Percentiles rank a stretch among this genome's conserved stretches.
These are phyloP conservation scores for Wickerhamiella pararugosa DNA, from an alignment of 1,139 yeast species.

Conservation along the genomic window DNA sequence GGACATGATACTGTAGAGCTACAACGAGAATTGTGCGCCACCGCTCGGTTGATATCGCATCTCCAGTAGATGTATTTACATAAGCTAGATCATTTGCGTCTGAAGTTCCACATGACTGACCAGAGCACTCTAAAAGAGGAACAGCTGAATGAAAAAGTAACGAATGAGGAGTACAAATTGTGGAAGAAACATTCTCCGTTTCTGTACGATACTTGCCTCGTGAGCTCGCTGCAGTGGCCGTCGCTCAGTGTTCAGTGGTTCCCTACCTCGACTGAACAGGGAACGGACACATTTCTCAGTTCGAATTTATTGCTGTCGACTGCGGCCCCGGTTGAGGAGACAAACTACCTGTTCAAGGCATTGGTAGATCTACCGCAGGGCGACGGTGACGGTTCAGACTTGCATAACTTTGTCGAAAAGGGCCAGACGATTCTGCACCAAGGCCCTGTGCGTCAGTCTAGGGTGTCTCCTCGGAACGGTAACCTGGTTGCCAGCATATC, in stretches of 20 bases:
- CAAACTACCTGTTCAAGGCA: conserved; percentile 63
- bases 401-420: conserved; percentile 17
- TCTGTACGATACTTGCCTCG: conserved; percentile 63
- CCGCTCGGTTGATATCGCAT: too few relatives aligned
- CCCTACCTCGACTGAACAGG: conserved; percentile 24
- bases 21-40: too few relatives aligned
- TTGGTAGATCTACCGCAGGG: conserved; percentile 29
- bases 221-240: conserved; percentile 53
- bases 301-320: conserved; percentile 56
- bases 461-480: conserved; percentile 64
- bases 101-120: neutral
- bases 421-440: conserved; percentile 36
- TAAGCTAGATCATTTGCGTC: too few relatives aligned
- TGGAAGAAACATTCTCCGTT: conserved; percentile 94
- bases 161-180: conserved; percentile 42
- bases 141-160: conserved; percentile 10
- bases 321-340: conserved; percentile 46
- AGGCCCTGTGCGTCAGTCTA: conserved; percentile 53
- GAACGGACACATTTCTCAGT: conserved; percentile 13
- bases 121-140: conserved; percentile 5
- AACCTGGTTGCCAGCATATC: conserved; percentile 60
- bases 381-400: conserved; percentile 21
- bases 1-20: too few relatives aligned
- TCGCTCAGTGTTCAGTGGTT: conserved; percentile 32
- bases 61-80: too few relatives aligned